Percentiles rank a stretch among this genome's conserved stretches.
Conservation (phyloP, 1,139 yeast genomes). For the Meyerozyma sp. region DNA sequence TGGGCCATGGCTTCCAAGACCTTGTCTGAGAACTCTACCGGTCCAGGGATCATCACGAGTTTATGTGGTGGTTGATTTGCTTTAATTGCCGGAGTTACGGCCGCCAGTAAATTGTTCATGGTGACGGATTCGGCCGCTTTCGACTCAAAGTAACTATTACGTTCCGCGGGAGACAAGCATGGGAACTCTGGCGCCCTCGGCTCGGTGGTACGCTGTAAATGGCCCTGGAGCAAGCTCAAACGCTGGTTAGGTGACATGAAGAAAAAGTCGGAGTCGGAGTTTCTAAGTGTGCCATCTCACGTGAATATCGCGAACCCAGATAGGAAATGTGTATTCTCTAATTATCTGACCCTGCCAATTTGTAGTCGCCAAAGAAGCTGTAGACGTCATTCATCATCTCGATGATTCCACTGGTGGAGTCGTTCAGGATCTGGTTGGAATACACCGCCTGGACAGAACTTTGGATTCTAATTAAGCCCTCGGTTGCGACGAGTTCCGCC, state of each 20-base stretch:
- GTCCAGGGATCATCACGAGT: conserved; percentile 5
- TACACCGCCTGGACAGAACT: conserved; percentile 74
- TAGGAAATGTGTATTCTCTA: conserved; percentile 8
- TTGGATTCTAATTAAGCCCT: conserved; percentile 72
- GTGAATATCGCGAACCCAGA: neutral
- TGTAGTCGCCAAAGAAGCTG: conserved; percentile 44
- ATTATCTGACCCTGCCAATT: conserved; percentile 37
- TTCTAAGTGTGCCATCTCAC: conserved; percentile 1
- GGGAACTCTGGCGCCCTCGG: conserved; percentile 1
- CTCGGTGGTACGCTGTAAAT: neutral
- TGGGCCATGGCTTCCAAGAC: conserved; percentile 3
- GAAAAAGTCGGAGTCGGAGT: neutral
- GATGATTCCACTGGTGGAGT: conserved; percentile 53
- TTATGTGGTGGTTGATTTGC: neutral
- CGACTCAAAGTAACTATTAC: neutral
- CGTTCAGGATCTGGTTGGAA: conserved; percentile 30
- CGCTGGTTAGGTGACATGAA: neutral
- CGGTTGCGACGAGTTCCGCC: conserved; percentile 60
- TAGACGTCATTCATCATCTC: conserved; percentile 55
- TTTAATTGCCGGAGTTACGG: neutral
- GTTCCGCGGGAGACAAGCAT: neutral
- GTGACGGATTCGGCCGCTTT: neutral
- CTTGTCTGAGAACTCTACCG: conserved; percentile 3
- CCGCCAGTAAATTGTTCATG: neutral
- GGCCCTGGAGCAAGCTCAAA: neutral